Evolutionary conservation across 371 early-diverging fungal genomes (phyloP).

Genomic region (Mortierella sp.): DNA sequence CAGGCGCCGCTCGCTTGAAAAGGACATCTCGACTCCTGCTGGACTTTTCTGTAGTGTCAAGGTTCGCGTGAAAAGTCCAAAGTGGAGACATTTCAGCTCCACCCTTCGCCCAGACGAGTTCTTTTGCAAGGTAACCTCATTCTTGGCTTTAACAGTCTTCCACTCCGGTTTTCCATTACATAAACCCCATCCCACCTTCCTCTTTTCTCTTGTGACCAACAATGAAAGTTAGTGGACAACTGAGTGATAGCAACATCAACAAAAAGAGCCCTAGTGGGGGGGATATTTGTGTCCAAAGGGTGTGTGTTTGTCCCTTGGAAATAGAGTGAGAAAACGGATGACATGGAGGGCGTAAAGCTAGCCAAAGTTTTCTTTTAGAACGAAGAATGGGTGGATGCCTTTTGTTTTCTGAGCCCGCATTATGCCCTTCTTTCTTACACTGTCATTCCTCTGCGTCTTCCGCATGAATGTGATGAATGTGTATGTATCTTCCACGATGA

Average conservation of each 20-base stretch:
- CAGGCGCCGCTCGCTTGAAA: not conserved
- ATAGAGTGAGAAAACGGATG: not conserved
- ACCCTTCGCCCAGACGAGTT: not conserved
- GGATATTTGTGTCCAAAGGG: not conserved
- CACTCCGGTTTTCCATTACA: not conserved
- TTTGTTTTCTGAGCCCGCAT: not conserved
- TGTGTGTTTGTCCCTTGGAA: not conserved
- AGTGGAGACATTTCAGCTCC: not conserved
- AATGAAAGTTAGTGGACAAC: not conserved
- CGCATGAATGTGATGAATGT: not conserved
- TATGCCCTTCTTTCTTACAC: not conserved
- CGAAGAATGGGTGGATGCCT: not conserved
- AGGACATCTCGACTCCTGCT: not conserved
- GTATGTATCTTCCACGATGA: not conserved
- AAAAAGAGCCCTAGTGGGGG: not conserved
- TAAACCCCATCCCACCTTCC: not conserved
- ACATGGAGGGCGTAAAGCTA: not conserved
- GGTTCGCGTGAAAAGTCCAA: not conserved
- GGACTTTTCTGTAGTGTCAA: not conserved
- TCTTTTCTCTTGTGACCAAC: not conserved
- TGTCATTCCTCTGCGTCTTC: not conserved
- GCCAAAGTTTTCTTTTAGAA: not conserved
- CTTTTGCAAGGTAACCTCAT: not conserved
- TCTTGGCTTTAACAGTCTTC: not conserved
- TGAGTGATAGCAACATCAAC: not conserved